These are phyloP conservation scores for Amorphotheca resinae DNA, from an alignment of 495 filamentous ascomycete species.

Conservation along the genomic window DNA sequence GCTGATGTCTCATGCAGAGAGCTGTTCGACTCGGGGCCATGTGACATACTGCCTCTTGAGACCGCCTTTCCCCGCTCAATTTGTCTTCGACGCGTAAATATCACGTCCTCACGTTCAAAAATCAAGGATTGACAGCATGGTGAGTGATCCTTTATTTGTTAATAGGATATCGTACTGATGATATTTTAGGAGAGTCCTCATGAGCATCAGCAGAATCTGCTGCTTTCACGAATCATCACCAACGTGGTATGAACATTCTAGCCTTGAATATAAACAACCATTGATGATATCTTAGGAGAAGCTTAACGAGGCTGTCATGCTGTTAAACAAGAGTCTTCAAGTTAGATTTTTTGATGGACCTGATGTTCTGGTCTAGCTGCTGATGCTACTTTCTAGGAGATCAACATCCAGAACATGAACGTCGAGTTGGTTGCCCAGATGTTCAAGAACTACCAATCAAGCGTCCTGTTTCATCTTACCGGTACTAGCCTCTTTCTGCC, in stretches of 20 bases:
- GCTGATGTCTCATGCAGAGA: background rate
- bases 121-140: conserved; percentile 8
- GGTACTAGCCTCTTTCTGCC: conserved; percentile 38
- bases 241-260: conserved; percentile 62
- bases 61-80: background rate
- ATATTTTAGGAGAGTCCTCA: conserved; percentile 75
- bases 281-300: conserved; percentile 57
- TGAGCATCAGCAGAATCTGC: conserved; percentile 89
- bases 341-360: conserved; percentile 31
- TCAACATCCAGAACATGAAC: conserved; percentile 98
- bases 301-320: conserved; percentile 86
- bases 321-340: conserved; percentile 84
- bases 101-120: conserved; percentile 3
- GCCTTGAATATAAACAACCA: conserved; percentile 5
- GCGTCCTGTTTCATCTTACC: conserved; percentile 94
- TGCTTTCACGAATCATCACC: conserved; percentile 90
- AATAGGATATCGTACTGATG: background rate
- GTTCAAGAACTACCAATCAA: conserved; percentile 99
- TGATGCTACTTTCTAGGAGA: conserved; percentile 47
- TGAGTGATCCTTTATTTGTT: background rate
- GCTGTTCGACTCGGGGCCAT: background rate
- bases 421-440: conserved; percentile 96
- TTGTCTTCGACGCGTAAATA: conserved; percentile 12
- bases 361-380: background rate
- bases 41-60: conserved; percentile 4